These are phyloP conservation scores for Boletus tomentosulus DNA, from an alignment of 768 basidiomycete species.

Conservation along the genomic window DNA sequence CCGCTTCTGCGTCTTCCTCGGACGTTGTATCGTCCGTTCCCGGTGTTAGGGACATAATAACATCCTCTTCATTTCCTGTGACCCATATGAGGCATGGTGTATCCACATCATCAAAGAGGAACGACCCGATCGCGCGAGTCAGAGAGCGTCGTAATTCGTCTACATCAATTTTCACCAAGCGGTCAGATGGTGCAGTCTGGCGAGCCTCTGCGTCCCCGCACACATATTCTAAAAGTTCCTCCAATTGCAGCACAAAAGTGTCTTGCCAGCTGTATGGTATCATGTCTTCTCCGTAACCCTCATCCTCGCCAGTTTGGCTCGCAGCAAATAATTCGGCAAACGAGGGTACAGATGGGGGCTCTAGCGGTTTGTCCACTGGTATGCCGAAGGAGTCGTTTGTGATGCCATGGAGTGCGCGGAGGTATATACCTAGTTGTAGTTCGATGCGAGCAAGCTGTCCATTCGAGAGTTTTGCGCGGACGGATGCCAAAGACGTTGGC, in stretches of 20 bases:
- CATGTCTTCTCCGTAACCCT: slow-evolving; percentile 22
- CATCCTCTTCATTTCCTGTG: slow-evolving; percentile 54
- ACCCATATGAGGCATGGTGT: slow-evolving; percentile 66
- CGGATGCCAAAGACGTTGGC: slow-evolving; percentile 31
- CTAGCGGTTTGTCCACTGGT: slow-evolving; percentile 32
- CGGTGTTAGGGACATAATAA: slow-evolving; percentile 43
- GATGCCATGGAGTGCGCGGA: slow-evolving; percentile 63
- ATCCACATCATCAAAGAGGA: slow-evolving; percentile 74
- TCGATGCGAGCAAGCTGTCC: slow-evolving; percentile 47
- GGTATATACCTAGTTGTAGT: slow-evolving; percentile 54
- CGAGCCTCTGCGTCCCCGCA: slow-evolving; percentile 23
- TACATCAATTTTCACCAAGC: slow-evolving; percentile 26
- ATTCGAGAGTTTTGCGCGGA: slow-evolving; percentile 33
- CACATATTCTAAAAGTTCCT: slow-evolving; percentile 48
- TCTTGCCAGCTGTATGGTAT: slow-evolving; percentile 68
- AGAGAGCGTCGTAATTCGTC: slow-evolving; percentile 46
- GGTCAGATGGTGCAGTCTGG: slow-evolving; percentile 4
- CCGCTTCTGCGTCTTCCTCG: too few relatives aligned
- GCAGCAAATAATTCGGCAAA: slow-evolving; percentile 8
- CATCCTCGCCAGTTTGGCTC: slow-evolving; percentile 3
- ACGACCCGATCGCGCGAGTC: slow-evolving; percentile 68
- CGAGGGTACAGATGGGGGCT: slow-evolving; percentile 30
- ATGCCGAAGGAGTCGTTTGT: slow-evolving; percentile 76
- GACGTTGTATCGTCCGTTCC: too few relatives aligned
- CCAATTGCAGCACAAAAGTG: slow-evolving; percentile 58